Percentiles rank a stretch among this genome's conserved stretches.
phyloP scores from a whole-genome alignment of 2,329 filamentous ascomycete species.

The Pochonia chlamydosporia region DNA sequence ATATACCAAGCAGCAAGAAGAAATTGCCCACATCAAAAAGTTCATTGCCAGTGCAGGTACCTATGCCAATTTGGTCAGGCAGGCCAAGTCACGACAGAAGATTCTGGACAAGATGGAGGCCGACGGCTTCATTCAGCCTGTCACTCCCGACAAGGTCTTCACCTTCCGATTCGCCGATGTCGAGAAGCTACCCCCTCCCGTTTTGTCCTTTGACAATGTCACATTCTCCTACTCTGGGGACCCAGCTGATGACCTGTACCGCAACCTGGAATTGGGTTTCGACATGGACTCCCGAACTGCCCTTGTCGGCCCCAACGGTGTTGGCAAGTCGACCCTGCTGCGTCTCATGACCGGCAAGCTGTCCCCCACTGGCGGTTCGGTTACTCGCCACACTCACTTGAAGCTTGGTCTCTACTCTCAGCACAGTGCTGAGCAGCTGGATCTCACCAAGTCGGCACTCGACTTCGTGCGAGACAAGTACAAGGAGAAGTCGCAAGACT shows the following conservation, averaged over 20 bases:
- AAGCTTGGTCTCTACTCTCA: conserved; percentile 98
- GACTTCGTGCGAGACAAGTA: conserved; percentile 99
- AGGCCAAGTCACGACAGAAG: conserved; percentile 99
- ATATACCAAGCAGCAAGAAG: conserved; percentile 97
- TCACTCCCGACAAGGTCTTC: conserved; percentile 80
- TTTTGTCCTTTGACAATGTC: conserved; percentile 93
- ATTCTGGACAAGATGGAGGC: conserved; percentile 99
- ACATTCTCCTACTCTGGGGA: conserved; percentile 97
- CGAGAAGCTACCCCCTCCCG: conserved; percentile 97
- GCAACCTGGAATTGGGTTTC: conserved; percentile 94
- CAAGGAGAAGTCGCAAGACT: conserved; percentile 81
- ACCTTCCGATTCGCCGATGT: conserved; percentile 98
- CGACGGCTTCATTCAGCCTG: conserved; percentile 94
- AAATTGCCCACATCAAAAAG: conserved; percentile 99
- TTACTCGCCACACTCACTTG: conserved; percentile 92
- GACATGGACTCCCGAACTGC: conserved; percentile 99
- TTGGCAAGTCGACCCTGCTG: conserved; percentile 95
- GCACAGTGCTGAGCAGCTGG: conserved; percentile 97
- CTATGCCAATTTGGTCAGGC: conserved; percentile 97
- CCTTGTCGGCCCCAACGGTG: conserved; percentile 96
- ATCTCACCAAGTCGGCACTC: conserved; percentile 93
- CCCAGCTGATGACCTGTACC: conserved; percentile 85
- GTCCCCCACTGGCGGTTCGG: conserved; percentile 72
- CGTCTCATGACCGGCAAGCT: conserved; percentile 96
- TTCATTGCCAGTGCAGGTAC: conserved; percentile 99